phyloP scores from a whole-genome alignment of 306 rosid genomes.

The Alnus glutinosa region DNA sequence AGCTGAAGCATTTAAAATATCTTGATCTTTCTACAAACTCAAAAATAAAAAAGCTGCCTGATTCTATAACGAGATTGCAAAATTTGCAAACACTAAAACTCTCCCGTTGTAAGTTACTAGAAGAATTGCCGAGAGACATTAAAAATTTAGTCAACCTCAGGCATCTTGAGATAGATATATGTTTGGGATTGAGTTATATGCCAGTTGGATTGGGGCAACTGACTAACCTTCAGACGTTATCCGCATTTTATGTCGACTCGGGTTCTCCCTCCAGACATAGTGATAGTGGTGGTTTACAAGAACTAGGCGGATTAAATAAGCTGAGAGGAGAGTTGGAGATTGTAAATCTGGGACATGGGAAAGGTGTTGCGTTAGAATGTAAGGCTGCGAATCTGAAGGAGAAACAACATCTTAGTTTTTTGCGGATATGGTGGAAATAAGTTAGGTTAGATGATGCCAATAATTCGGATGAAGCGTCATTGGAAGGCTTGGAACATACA shows the following conservation, averaged over 20 bases:
- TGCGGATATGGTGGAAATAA: conserved; percentile 15
- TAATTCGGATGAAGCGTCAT: background rate
- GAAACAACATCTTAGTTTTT: background rate
- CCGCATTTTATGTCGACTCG: conserved; percentile 6
- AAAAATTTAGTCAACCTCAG: background rate
- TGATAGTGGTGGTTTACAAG: no score
- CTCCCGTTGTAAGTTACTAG: background rate
- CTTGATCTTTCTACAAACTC: background rate
- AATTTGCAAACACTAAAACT: background rate
- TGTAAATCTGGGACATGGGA: no score
- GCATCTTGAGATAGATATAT: conserved; percentile 21
- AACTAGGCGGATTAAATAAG: no score
- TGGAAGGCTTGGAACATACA: background rate
- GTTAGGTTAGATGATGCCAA: no score
- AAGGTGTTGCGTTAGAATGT: no score
- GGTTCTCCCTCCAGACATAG: background rate
- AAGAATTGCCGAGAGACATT: conserved; percentile 17
- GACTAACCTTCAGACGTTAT: conserved; percentile 9
- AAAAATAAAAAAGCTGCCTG: background rate
- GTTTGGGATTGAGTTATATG: background rate
- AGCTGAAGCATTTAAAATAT: background rate
- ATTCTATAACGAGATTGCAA: background rate
- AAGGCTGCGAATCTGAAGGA: background rate
- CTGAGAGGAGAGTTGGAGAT: no score
- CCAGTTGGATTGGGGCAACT: background rate